Evolutionary conservation across 169 alveolate species (phyloP).

Genomic region (Theileria orientalis): DNA sequence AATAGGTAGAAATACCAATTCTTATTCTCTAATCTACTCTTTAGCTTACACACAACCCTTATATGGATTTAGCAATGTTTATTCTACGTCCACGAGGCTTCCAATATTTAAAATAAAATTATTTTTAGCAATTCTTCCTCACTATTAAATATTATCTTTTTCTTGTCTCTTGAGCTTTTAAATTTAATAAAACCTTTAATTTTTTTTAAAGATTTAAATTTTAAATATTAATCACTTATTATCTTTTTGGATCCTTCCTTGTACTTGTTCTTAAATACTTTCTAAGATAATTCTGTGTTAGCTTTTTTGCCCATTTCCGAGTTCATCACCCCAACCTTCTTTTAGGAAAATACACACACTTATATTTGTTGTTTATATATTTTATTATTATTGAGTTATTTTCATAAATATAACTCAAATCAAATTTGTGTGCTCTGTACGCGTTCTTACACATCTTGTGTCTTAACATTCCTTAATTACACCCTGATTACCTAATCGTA

Average conservation of each 20-base stretch:
- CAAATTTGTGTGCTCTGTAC: too few species aligned
- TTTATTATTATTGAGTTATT: background rate
- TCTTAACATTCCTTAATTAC: background rate
- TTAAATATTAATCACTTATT: background rate
- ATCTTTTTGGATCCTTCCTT: constrained; percentile 1
- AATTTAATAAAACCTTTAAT: background rate
- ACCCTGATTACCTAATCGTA: too few species aligned
- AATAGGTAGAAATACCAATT: background rate
- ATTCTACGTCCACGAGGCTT: background rate
- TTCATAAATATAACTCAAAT: too few species aligned
- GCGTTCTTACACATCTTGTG: background rate
- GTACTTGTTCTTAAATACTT: background rate
- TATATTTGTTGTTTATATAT: background rate
- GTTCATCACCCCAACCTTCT: too few species aligned
- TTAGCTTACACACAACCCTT: background rate
- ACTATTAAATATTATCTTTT: background rate
- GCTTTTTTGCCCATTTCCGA: too few species aligned
- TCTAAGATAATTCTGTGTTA: too few species aligned
- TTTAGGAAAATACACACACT: too few species aligned
- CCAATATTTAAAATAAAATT: background rate
- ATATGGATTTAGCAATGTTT: background rate
- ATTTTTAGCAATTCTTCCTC: background rate
- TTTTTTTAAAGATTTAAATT: background rate
- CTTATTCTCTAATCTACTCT: background rate
- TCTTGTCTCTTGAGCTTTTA: constrained; percentile 11